These are phyloP conservation scores for Wilcoxina mikolae DNA, from an alignment of 495 filamentous ascomycete genomes.

Conservation along the genomic window DNA sequence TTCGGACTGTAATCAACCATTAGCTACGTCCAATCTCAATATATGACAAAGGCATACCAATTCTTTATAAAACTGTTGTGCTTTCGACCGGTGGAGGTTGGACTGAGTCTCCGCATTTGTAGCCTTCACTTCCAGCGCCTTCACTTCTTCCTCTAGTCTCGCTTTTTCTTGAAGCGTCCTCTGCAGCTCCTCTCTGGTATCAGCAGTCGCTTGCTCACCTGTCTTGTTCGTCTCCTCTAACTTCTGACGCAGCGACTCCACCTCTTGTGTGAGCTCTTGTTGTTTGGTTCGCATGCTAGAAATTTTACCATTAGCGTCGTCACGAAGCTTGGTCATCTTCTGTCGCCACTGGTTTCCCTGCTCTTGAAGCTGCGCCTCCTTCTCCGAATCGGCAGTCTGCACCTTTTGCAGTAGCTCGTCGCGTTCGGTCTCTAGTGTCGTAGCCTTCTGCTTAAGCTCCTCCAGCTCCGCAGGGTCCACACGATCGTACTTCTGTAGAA, in stretches of 20 bases:
- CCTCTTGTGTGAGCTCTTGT: slow-evolving; percentile 37
- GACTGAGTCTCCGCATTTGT: slow-evolving; percentile 4
- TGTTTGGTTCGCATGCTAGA: slow-evolving; percentile 32
- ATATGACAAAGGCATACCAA: slow-evolving; percentile 12
- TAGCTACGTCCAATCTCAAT: not conserved
- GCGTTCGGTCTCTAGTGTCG: slow-evolving; percentile 52
- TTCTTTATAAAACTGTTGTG: slow-evolving; percentile 15
- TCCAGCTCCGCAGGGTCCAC: slow-evolving; percentile 87
- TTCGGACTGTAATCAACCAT: not conserved
- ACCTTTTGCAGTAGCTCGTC: slow-evolving; percentile 49
- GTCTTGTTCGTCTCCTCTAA: slow-evolving; percentile 34
- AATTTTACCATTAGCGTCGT: slow-evolving; percentile 46
- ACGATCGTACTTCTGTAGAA: slow-evolving; percentile 88
- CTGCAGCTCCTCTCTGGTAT: slow-evolving; percentile 26
- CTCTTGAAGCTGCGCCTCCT: slow-evolving; percentile 38
- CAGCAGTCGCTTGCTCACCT: slow-evolving; percentile 30
- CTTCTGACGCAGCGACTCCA: slow-evolving; percentile 32
- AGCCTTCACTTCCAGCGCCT: slow-evolving; percentile 36
- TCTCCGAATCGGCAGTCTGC: slow-evolving; percentile 33
- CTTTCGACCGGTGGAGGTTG: slow-evolving; percentile 2
- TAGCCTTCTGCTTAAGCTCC: slow-evolving; percentile 52
- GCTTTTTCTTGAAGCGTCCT: slow-evolving; percentile 10
- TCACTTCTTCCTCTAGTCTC: slow-evolving; percentile 26
- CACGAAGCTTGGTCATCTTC: slow-evolving; percentile 39
- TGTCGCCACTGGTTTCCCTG: slow-evolving; percentile 32